Evolutionary conservation across 805 yeast genomes (phyloP), one percentile per base, ranked within the genome.

Genomic region (Pichia insulana): DNA sequence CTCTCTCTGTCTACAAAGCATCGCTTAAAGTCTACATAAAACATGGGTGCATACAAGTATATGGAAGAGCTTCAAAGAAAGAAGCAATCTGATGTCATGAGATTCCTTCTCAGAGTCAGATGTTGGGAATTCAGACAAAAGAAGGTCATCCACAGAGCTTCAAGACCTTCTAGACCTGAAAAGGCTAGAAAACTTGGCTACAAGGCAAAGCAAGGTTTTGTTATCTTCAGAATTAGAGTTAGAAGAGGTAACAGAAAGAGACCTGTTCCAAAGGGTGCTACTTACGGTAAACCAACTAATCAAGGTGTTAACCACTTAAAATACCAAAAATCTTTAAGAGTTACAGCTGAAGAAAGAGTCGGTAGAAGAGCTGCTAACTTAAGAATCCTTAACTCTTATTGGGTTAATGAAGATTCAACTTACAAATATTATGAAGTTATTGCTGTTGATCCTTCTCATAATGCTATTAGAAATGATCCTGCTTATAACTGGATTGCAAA

Each of bases 271-370:
- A 92, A 92, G 92, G 98, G 98, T 86, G 97, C 97, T 67, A 92
- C 97, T 70, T 90, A 92, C 83, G 98, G 98, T 86, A 92, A 92
- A 85, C 98, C 98, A 83, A 92, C 98, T 79, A 92, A 92, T 95
- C 95, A 87, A 78, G 98, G 98, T 86, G 92, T 92, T 61, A 80
- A 80, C 80, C 97, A 92, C 74, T 85, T 92, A 78, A 92, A 92
- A 79, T 89, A 88, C 95, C 98, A 92, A 80, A 87, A 90, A 76
- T 83, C 96, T 54, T 78, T 87, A 73, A 87, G 95, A 75, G 79
- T 96, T 62, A 89, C 96, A 64, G 98, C 98, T 65, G 98, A 92
- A 79, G 98, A 92, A 80, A 86, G 97, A 78, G 95, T 90, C 64
- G 98, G 96, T 67, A 88, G 96, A 71, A 87, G 92, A 71, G 95